Conservation (phyloP, 2,329 filamentous ascomycete species). For the Diaporthe destruens region DNA sequence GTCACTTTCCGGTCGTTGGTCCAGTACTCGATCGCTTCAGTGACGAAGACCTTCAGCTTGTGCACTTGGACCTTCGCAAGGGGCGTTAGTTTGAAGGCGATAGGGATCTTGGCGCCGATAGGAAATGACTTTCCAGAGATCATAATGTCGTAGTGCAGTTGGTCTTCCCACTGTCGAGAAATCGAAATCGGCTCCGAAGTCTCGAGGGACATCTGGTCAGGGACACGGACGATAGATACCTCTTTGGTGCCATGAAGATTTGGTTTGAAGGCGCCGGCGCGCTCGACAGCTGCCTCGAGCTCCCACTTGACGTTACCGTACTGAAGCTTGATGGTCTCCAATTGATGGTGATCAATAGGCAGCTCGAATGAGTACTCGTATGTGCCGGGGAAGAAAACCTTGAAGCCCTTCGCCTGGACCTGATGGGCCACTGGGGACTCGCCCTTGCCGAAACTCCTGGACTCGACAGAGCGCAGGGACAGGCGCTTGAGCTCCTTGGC, state of each 20-base stretch:
- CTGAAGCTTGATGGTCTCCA: constrained; percentile 90
- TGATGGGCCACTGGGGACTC: constrained; percentile 75
- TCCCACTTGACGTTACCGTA: constrained; percentile 91
- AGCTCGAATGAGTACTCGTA: constrained; percentile 84
- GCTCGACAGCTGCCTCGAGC: constrained; percentile 85
- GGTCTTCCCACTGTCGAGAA: constrained; percentile 93
- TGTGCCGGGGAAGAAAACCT: constrained; percentile 81
- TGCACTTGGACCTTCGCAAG: constrained; percentile 94
- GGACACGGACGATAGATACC: constrained; percentile 85
- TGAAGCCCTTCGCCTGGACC: constrained; percentile 78
- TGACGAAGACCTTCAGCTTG: constrained; percentile 90
- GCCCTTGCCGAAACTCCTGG: constrained; percentile 86
- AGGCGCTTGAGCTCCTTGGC: constrained; percentile 73
- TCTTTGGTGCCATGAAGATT: constrained; percentile 88
- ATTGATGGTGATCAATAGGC: constrained; percentile 87
- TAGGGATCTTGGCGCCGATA: constrained; percentile 87
- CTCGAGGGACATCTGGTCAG: constrained; percentile 88
- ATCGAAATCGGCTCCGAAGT: constrained; percentile 95
- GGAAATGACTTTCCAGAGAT: constrained; percentile 97
- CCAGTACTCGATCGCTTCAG: constrained; percentile 92
- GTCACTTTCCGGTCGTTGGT: constrained; percentile 88
- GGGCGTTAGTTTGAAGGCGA: constrained; percentile 93
- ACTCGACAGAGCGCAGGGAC: constrained; percentile 84
- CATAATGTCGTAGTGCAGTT: constrained; percentile 94
- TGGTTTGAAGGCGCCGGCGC: constrained; percentile 89